phyloP scores from a whole-genome alignment of 371 early-diverging fungal genomes.

The Gilbertella persicaria region DNA sequence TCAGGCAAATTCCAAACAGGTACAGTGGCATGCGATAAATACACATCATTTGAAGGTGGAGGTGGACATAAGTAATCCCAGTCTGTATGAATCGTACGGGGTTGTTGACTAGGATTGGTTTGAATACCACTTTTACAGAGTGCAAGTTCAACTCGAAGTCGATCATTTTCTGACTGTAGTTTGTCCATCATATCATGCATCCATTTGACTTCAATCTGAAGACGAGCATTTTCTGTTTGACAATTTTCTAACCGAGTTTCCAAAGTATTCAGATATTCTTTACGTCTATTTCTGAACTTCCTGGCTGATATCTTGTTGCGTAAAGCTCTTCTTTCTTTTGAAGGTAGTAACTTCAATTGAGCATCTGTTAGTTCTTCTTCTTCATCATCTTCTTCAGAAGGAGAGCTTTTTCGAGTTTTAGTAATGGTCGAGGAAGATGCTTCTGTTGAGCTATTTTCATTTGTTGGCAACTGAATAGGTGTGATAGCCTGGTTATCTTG shows the following conservation, averaged over 20 bases:
- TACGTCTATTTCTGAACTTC: constrained; percentile 29
- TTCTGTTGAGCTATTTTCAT: neutral
- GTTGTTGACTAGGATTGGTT: neutral
- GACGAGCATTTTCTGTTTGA: constrained; percentile 20
- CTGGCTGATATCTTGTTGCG: constrained; percentile 34
- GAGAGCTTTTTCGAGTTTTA: constrained; percentile 1
- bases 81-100: neutral
- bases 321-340: constrained; percentile 27
- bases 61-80: constrained; percentile 7
- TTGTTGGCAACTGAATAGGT: neutral
- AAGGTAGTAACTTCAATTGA: constrained; percentile 19
- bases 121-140: constrained; percentile 24
- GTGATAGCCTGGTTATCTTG: neutral
- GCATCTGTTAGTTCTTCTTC: constrained; percentile 18
- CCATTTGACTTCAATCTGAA: constrained; percentile 29
- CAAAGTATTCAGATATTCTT: constrained; percentile 25
- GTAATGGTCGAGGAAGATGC: constrained; percentile 15
- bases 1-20: constrained; percentile 20
- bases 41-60: constrained; percentile 4
- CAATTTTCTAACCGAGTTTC: constrained; percentile 17
- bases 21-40: constrained; percentile 21
- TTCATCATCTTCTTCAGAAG: constrained; percentile 26
- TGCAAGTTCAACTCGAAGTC: constrained; percentile 20
- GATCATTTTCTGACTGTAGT: constrained; percentile 27
- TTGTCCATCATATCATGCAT: constrained; percentile 26